Evolutionary conservation across 2,329 filamentous ascomycete species (phyloP), one percentile per base, ranked within the genome.

Genomic region (Plectosphaerella plurivora): DNA sequence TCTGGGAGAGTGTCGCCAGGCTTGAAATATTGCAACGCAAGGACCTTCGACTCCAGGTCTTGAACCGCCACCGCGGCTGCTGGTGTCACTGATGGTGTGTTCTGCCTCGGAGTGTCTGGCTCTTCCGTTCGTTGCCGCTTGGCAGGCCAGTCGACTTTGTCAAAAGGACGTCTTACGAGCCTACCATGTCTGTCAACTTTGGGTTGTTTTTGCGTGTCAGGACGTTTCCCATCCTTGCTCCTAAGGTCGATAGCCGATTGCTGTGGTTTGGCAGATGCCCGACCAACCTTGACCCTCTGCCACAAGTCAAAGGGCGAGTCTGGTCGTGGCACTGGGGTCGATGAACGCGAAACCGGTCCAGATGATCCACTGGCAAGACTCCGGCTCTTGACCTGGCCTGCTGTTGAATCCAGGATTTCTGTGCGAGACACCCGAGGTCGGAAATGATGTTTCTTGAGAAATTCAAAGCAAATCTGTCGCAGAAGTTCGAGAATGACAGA

Each of bases 361-460:
- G 18, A 20, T 22, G 20, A 20, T 5, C 15, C 15, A 14, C 5
- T 41, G 18, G 28, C 33, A 33, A 15, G 11, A 9, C 28, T 24
- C 4, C 37, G 37, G 11, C 28, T 39, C 37, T 18, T 39, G 37
- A 39, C 14, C 15, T 39, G 16, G 37, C 15, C 37, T 41, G 14
- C 10, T 7, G 10, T n/a, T n/a, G 37, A 41, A n/a, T 8, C 6
- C 37, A 8, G 14, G 10, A 7, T 8, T n/a, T 41, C 37, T n/a
- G 37, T n/a, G 15, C 14, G 37, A 9, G 37, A 41, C 15, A n/a
- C 65, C 44, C 68, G 75, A 10, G 88, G 86, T 4, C 79, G 76
- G 59, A 93, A 87, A 55, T 87, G 77, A 60, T 94, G 79, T 25
- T 84, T 84, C 51, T 82, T 83, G 7, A 97, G 70, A 68, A 96